Conservation (phyloP, 306 rosid genomes). For the Dryas drummondii region DNA sequence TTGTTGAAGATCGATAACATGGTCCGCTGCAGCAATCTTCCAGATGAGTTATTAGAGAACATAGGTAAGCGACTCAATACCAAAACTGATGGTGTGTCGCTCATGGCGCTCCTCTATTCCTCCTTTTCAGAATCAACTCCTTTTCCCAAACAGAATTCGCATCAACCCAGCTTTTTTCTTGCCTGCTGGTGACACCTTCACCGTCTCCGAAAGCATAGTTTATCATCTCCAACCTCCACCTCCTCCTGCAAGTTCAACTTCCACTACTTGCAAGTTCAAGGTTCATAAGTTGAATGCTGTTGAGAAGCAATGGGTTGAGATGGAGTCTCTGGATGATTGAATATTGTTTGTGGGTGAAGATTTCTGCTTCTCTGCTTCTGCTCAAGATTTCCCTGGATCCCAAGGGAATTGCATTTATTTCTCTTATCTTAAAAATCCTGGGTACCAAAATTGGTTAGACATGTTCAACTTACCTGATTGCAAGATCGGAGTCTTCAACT, state of each 20-base stretch:
- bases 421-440: too few relatives aligned
- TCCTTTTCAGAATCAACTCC: too few relatives aligned
- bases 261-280: neutral
- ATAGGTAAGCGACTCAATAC: too few relatives aligned
- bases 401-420: conserved; percentile 35
- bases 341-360: conserved; percentile 27
- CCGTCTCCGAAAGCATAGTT: conserved; percentile 16
- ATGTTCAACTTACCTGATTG: too few relatives aligned
- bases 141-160: too few relatives aligned
- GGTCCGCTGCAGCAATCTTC: too few relatives aligned
- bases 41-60: too few relatives aligned
- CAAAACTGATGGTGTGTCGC: neutral
- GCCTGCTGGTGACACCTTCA: too few relatives aligned
- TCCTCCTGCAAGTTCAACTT: neutral
- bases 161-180: too few relatives aligned
- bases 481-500: neutral
- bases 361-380: conserved; percentile 28
- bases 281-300: neutral
- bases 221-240: conserved; percentile 19
- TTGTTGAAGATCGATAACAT: too few relatives aligned
- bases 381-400: conserved; percentile 26
- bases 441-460: too few relatives aligned
- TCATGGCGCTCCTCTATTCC: conserved; percentile 20
- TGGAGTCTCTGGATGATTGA: conserved; percentile 27
- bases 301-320: conserved; percentile 1